These are phyloP conservation scores for Chamaecyparis obtusa DNA, from an alignment of 75 land plant species.

Conservation along the genomic window DNA sequence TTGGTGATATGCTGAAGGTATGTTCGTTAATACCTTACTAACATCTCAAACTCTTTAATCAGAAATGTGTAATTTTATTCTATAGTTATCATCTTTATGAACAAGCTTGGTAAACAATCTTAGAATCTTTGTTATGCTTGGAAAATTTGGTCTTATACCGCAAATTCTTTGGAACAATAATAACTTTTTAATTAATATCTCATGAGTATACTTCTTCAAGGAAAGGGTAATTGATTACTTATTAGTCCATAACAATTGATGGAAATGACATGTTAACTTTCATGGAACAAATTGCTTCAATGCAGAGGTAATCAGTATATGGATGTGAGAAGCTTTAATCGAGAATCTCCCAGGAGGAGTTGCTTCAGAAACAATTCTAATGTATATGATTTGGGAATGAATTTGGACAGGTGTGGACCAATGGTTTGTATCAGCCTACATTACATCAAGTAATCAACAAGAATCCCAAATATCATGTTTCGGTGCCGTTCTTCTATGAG, in stretches of 20 bases:
- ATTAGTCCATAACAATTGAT: neutral
- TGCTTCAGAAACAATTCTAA: neutral
- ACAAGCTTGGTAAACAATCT: neutral
- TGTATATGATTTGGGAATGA: neutral
- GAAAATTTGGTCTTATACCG: neutral
- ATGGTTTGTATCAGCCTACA: constrained; percentile 87
- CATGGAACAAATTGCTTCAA: neutral
- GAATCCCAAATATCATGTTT: constrained; percentile 66
- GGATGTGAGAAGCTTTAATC: neutral
- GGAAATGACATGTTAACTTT: neutral
- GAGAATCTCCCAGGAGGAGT: neutral
- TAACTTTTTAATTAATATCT: neutral
- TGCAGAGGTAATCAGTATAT: neutral
- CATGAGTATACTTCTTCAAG: neutral
- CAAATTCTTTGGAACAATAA: neutral
- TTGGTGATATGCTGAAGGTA: constrained; percentile 98
- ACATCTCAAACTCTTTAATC: neutral
- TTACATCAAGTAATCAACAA: constrained; percentile 88
- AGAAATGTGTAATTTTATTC: neutral
- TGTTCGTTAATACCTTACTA: neutral
- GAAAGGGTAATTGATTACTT: neutral
- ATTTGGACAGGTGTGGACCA: constrained; percentile 66
- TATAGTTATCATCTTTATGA: neutral
- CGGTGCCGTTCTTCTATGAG: constrained; percentile 92
- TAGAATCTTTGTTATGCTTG: neutral